phyloP scores from a whole-genome alignment of 2,329 filamentous ascomycete species.

The Alternaria consortialis region DNA sequence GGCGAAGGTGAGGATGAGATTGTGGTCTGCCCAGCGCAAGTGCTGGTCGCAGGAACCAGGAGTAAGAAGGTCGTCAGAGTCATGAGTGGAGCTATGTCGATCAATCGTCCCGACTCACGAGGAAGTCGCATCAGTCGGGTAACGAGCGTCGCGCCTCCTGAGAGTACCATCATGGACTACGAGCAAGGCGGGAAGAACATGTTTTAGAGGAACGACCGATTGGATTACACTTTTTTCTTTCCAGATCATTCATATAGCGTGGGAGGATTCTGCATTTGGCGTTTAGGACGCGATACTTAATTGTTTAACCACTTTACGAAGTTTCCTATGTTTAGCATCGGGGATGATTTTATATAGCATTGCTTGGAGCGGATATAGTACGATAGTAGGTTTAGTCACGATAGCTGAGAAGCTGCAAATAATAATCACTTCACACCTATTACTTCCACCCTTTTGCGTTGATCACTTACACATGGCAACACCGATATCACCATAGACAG shows the following conservation, averaged over 20 bases:
- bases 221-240: conserved; percentile 12
- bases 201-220: conserved; percentile 29
- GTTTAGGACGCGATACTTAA: conserved; percentile 1
- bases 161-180: conserved; percentile 49
- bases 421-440: not conserved
- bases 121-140: conserved; percentile 37
- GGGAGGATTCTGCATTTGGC: conserved; percentile 16
- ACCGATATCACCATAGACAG: not conserved
- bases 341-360: not conserved
- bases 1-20: conserved; percentile 93
- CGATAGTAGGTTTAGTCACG: conserved; percentile 4
- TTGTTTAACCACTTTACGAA: not conserved
- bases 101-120: conserved; percentile 44
- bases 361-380: not conserved
- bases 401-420: not conserved
- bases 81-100: conserved; percentile 61
- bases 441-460: not conserved
- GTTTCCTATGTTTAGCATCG: conserved; percentile 11
- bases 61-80: conserved; percentile 61
- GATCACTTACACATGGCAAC: not conserved
- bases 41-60: conserved; percentile 72
- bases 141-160: conserved; percentile 40
- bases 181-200: conserved; percentile 36
- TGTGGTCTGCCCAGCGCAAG: conserved; percentile 93
- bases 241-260: conserved; percentile 6